Conservation (phyloP, 495 filamentous ascomycete species). For the Delitschia confertaspora region DNA sequence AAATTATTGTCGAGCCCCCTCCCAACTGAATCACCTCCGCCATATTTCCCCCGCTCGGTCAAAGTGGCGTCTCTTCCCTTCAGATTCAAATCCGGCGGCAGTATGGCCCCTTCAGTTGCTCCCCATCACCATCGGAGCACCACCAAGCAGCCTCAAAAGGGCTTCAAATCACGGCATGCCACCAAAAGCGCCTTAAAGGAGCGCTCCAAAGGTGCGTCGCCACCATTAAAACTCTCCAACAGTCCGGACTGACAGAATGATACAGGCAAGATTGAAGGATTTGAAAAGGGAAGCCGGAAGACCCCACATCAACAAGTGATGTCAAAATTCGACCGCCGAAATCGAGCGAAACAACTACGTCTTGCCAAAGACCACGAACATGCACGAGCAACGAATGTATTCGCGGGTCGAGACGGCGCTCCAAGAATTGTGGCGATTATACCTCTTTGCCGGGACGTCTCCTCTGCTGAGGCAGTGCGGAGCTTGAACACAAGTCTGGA, state of each 20-base stretch:
- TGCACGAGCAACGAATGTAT: constrained; percentile 64
- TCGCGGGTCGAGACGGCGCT: constrained; percentile 73
- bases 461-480: constrained; percentile 55
- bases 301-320: constrained; percentile 92
- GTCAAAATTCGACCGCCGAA: constrained; percentile 90
- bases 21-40: no score
- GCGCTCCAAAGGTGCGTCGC: constrained; percentile 58
- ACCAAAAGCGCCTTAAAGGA: constrained; percentile 81
- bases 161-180: constrained; percentile 83
- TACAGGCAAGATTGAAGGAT: constrained; percentile 53
- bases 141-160: constrained; percentile 74
- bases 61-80: constrained; percentile 64
- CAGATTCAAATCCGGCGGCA: constrained; percentile 76
- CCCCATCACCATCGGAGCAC: constrained; percentile 84
- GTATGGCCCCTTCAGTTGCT: constrained; percentile 50
- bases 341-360: constrained; percentile 83
- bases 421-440: constrained; percentile 88
- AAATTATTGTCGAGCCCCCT: no score
- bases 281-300: constrained; percentile 57
- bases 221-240: no score
- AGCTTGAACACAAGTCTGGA: constrained; percentile 72
- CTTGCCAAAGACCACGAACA: constrained; percentile 72
- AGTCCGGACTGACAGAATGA: neutral
- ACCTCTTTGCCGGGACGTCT: constrained; percentile 64
- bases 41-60: no score